Percentiles rank a stretch among this genome's conserved stretches.
Conservation (phyloP, 768 basidiomycete species). For the Clathrus columnatus region DNA sequence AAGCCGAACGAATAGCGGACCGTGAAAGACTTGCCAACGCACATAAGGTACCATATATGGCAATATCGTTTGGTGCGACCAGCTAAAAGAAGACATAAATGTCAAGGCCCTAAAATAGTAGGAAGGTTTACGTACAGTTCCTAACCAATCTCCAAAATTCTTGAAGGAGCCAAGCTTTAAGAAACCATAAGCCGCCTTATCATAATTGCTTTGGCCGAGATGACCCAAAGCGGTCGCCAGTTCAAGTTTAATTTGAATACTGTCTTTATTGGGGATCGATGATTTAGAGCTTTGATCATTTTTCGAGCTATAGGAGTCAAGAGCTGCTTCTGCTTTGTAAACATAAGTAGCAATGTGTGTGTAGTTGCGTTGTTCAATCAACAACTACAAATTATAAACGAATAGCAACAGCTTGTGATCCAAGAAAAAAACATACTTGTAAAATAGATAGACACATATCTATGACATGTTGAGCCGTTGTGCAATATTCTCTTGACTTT, state of each 20-base stretch:
- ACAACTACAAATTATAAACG: slow-evolving; percentile 39
- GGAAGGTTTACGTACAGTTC: slow-evolving; percentile 43
- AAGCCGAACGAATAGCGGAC: slow-evolving; percentile 53
- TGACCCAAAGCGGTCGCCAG: slow-evolving; percentile 72
- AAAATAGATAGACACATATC: slow-evolving; percentile 84
- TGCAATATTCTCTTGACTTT: slow-evolving; percentile 90
- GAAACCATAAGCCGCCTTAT: slow-evolving; percentile 71
- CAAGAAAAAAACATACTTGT: slow-evolving; percentile 39
- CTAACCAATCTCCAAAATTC: slow-evolving; percentile 70
- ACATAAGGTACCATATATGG: slow-evolving; percentile 78
- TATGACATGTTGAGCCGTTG: slow-evolving; percentile 83
- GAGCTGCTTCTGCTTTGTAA: slow-evolving; percentile 89
- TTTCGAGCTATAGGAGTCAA: slow-evolving; percentile 49
- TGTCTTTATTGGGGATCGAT: slow-evolving; percentile 51
- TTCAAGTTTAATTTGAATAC: slow-evolving; percentile 69
- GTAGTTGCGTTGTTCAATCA: slow-evolving; percentile 82
- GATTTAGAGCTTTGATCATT: slow-evolving; percentile 26
- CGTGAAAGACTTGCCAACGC: slow-evolving; percentile 73
- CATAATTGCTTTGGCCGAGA: slow-evolving; percentile 63
- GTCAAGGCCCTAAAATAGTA: too few species aligned
- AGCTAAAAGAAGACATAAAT: slow-evolving; percentile 38
- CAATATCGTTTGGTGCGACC: slow-evolving; percentile 74
- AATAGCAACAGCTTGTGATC: slow-evolving; percentile 7
- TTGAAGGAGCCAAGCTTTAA: slow-evolving; percentile 56
- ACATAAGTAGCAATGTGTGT: slow-evolving; percentile 85